These are phyloP conservation scores for Peronospora tabacina DNA, from an alignment of 352 stramenopile genomes.

Conservation along the genomic window DNA sequence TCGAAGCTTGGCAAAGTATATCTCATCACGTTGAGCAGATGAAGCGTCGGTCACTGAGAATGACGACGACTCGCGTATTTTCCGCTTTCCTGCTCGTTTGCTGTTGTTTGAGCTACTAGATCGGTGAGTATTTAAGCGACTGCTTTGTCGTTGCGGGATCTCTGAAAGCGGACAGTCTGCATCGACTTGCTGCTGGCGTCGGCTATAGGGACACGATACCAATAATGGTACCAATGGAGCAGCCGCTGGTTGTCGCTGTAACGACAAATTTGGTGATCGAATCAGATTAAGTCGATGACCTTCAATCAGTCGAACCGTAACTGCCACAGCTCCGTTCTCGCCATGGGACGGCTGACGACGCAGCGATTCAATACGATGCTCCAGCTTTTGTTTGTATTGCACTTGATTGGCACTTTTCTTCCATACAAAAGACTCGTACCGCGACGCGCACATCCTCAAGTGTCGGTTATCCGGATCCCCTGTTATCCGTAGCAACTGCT, in stretches of 20 bases:
- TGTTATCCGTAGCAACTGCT: constrained; percentile 56
- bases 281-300: constrained; percentile 24
- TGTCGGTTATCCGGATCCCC: constrained; percentile 44
- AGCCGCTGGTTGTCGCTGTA: constrained; percentile 8
- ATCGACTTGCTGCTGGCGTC: constrained; percentile 10
- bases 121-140: constrained; percentile 8
- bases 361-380: constrained; percentile 56
- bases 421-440: constrained; percentile 69
- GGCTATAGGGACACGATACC: constrained; percentile 12
- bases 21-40: constrained; percentile 31
- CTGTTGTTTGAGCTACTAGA: constrained; percentile 8
- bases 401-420: constrained; percentile 59
- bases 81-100: constrained; percentile 27
- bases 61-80: constrained; percentile 17
- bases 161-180: constrained; percentile 1
- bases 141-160: constrained; percentile 8
- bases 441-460: constrained; percentile 46
- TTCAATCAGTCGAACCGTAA: constrained; percentile 22
- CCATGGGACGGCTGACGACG: constrained; percentile 40
- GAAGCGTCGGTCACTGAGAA: constrained; percentile 3
- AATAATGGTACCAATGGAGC: constrained; percentile 1
- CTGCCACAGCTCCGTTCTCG: constrained; percentile 21
- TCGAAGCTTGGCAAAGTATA: constrained; percentile 61
- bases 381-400: constrained; percentile 62
- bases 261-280: constrained; percentile 6